phyloP scores from a whole-genome alignment of 1,284 basidiomycete genomes.

The Takashimella koratensis region DNA sequence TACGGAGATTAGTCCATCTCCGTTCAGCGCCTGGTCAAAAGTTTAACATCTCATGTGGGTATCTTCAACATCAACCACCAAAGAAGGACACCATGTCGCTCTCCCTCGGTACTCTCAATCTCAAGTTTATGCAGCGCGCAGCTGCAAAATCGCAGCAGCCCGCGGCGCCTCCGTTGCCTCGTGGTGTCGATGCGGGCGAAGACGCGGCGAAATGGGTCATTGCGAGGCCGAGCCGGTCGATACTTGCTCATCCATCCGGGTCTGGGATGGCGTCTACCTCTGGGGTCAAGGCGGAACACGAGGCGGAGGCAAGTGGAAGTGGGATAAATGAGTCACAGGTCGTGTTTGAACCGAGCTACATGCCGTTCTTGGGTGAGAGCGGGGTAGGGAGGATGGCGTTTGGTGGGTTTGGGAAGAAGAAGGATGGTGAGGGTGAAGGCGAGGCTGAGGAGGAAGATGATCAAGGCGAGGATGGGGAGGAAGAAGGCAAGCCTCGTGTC shows the following conservation, averaged over 20 bases:
- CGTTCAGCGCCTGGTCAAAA: too few relatives aligned
- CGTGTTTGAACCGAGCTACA: conserved; percentile 30
- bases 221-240: conserved; percentile 12
- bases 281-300: conserved; percentile 9
- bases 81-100: conserved; percentile 38
- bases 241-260: too few relatives aligned
- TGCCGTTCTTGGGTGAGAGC: conserved; percentile 21
- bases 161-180: conserved; percentile 4
- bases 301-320: not conserved
- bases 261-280: not conserved
- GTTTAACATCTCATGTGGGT: too few relatives aligned
- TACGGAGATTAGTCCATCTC: too few relatives aligned
- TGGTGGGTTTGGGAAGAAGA: conserved; percentile 19
- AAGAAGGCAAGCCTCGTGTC: conserved; percentile 1
- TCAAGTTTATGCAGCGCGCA: conserved; percentile 48
- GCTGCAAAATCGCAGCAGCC: conserved; percentile 17
- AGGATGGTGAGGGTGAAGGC: conserved; percentile 11
- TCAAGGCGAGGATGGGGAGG: not conserved
- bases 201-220: conserved; percentile 27
- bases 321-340: conserved; percentile 6
- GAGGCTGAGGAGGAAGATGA: conserved; percentile 5
- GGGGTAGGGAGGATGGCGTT: conserved; percentile 21
- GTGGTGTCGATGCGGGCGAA: conserved; percentile 3
- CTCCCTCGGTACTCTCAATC: conserved; percentile 41
- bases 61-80: too few relatives aligned